Conservation (phyloP, 73 alveolate species). For the Strombidium stylifer region DNA sequence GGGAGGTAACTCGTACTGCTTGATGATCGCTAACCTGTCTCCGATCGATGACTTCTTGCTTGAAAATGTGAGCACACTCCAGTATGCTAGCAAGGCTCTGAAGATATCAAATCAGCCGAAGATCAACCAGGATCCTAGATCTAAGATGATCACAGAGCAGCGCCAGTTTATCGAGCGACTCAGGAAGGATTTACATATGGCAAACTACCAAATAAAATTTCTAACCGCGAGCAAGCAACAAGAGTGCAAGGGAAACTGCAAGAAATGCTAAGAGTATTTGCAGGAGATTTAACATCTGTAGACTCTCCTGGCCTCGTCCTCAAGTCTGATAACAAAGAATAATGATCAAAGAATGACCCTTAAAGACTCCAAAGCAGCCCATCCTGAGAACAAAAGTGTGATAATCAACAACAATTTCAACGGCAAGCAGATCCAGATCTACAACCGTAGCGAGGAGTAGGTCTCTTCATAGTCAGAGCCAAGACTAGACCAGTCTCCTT, state of each 20-base stretch:
- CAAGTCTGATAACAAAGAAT: too few species aligned
- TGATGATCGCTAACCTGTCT: conserved; percentile 76
- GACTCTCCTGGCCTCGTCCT: not conserved
- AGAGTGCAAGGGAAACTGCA: not conserved
- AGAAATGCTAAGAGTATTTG: not conserved
- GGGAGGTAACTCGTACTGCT: conserved; percentile 74
- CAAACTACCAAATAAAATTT: conserved; percentile 32
- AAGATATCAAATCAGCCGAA: conserved; percentile 26
- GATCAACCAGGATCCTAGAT: conserved; percentile 35
- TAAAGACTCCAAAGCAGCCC: not conserved
- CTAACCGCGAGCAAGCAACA: not conserved
- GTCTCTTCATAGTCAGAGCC: too few species aligned
- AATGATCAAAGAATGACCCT: not conserved
- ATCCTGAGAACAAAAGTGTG: not conserved
- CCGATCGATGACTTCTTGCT: conserved; percentile 68
- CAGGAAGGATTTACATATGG: conserved; percentile 12
- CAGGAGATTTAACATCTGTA: too few species aligned
- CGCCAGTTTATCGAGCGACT: conserved; percentile 17
- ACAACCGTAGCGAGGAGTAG: not conserved
- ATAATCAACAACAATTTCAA: conserved; percentile 23
- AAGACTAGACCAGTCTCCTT: too few species aligned
- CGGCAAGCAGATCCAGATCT: conserved; percentile 16
- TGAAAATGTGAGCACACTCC: conserved; percentile 70
- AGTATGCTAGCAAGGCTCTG: conserved; percentile 72
- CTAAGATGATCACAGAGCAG: conserved; percentile 12